Evolutionary conservation across 768 basidiomycete genomes (phyloP).

Genomic region (Russula foetens): DNA sequence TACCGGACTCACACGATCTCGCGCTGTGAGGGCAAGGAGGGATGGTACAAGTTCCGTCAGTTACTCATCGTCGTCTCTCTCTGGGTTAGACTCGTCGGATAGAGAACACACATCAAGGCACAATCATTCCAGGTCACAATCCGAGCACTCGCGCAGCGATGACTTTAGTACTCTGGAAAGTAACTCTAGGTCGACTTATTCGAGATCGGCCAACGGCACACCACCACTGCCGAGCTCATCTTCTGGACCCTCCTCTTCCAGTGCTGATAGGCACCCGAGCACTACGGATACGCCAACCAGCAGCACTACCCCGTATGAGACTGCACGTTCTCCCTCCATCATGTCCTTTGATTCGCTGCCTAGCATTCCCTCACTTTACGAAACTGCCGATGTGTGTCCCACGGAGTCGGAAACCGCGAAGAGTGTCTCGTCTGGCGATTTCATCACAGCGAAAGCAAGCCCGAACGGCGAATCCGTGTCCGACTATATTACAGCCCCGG

Average conservation of each 20-base stretch:
- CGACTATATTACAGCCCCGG: slow-evolving; percentile 36
- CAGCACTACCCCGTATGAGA: slow-evolving; percentile 32
- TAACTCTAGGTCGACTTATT: slow-evolving; percentile 11
- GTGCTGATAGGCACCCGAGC: slow-evolving; percentile 27
- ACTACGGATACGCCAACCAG: slow-evolving; percentile 20
- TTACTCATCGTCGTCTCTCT: slow-evolving; percentile 34
- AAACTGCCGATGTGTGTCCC: slow-evolving; percentile 27
- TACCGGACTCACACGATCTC: slow-evolving; percentile 44
- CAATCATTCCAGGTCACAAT: slow-evolving; percentile 24
- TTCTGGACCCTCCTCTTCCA: slow-evolving; percentile 24
- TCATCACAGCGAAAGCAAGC: slow-evolving; percentile 16
- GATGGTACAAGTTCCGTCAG: slow-evolving; percentile 34
- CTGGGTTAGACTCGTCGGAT: slow-evolving; percentile 42
- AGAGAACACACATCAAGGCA: slow-evolving; percentile 45
- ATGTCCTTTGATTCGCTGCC: slow-evolving; percentile 51
- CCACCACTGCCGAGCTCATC: slow-evolving; percentile 29
- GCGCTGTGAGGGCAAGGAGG: slow-evolving; percentile 47
- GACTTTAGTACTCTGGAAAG: slow-evolving; percentile 20
- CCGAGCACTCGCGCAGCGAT: slow-evolving; percentile 21
- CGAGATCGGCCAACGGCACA: slow-evolving; percentile 11
- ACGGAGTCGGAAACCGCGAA: slow-evolving; percentile 24
- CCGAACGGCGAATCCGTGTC: slow-evolving; percentile 30
- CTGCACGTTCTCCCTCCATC: slow-evolving; percentile 36
- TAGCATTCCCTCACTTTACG: slow-evolving; percentile 45
- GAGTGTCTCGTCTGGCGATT: slow-evolving; percentile 7